Evolutionary conservation across 2,329 filamentous ascomycete species (phyloP).

Genomic region (Monilinia vaccinii-corymbosi): DNA sequence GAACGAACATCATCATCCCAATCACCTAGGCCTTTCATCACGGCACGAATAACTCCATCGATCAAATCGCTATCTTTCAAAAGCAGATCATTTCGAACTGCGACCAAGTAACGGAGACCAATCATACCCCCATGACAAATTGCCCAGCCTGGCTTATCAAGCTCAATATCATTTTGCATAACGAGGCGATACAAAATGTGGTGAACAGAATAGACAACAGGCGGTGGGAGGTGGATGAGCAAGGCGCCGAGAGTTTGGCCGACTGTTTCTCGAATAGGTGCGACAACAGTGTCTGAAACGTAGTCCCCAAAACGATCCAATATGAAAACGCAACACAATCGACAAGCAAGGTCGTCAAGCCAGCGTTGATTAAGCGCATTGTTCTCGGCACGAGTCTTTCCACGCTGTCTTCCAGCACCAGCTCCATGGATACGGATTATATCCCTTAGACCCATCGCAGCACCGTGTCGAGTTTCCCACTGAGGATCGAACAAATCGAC

Average conservation of each 20-base stretch:
- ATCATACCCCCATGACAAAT: constrained; percentile 98
- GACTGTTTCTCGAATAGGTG: constrained; percentile 89
- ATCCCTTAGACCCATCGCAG: constrained; percentile 89
- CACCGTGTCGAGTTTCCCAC: constrained; percentile 95
- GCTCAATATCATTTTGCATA: constrained; percentile 73
- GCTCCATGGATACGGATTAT: constrained; percentile 84
- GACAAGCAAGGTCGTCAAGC: constrained; percentile 92
- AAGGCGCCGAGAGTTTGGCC: constrained; percentile 89
- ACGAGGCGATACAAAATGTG: constrained; percentile 79
- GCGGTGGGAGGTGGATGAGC: constrained; percentile 69
- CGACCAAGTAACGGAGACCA: constrained; percentile 87
- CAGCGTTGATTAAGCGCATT: constrained; percentile 71
- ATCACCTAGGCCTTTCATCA: constrained; percentile 91
- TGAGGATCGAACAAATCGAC: constrained; percentile 86
- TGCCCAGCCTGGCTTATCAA: constrained; percentile 75
- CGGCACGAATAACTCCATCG: constrained; percentile 82
- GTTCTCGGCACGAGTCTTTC: constrained; percentile 65
- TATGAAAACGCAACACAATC: constrained; percentile 92
- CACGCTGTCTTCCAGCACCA: constrained; percentile 71
- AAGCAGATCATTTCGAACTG: constrained; percentile 85
- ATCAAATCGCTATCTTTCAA: constrained; percentile 77
- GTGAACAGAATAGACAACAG: constrained; percentile 79
- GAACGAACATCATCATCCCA: constrained; percentile 92
- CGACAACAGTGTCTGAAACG: constrained; percentile 93
- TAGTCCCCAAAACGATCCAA: constrained; percentile 96